Percentiles rank a stretch among this genome's conserved stretches.
These are phyloP conservation scores for Rubia tinctorum DNA, from an alignment of 305 asterid species.

Conservation along the genomic window DNA sequence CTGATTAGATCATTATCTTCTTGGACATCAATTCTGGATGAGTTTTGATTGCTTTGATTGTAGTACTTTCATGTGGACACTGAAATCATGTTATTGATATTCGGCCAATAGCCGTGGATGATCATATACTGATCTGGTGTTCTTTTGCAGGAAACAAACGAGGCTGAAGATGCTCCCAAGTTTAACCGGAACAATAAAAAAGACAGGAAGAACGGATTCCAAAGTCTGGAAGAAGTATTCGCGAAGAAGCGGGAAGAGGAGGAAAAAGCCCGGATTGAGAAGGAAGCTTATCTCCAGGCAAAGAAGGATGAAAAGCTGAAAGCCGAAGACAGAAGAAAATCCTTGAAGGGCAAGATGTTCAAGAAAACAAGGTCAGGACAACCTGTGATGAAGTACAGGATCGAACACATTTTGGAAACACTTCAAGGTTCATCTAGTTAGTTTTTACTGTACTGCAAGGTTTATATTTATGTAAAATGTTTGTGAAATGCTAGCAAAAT, in stretches of 20 bases:
- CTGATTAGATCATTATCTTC: background rate
- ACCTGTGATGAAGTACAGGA: slow-evolving; percentile 92
- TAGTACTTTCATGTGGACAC: no score
- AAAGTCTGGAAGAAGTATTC: slow-evolving; percentile 51
- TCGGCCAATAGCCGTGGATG: background rate
- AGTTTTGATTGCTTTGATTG: no score
- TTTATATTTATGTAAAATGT: background rate
- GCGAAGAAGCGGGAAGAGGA: slow-evolving; percentile 58
- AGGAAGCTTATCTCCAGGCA: slow-evolving; percentile 51
- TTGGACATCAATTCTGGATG: no score
- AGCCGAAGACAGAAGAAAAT: slow-evolving; percentile 62
- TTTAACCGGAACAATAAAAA: slow-evolving; percentile 28
- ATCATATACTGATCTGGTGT: background rate
- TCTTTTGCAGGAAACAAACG: slow-evolving; percentile 35
- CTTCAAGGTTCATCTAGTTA: slow-evolving; percentile 47
- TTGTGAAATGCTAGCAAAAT: background rate
- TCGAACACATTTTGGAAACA: slow-evolving; percentile 78
- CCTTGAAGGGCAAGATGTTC: slow-evolving; percentile 68
- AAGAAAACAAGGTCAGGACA: slow-evolving; percentile 91
- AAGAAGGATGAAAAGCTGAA: slow-evolving; percentile 50
- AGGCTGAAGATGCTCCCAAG: slow-evolving; percentile 21
- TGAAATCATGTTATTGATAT: no score
- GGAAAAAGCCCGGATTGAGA: slow-evolving; percentile 57
- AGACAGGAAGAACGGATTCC: slow-evolving; percentile 27
- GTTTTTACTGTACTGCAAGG: no score